Evolutionary conservation across 2,329 filamentous ascomycete genomes (phyloP).

Genomic region (Scedosporium aurantiacum): DNA sequence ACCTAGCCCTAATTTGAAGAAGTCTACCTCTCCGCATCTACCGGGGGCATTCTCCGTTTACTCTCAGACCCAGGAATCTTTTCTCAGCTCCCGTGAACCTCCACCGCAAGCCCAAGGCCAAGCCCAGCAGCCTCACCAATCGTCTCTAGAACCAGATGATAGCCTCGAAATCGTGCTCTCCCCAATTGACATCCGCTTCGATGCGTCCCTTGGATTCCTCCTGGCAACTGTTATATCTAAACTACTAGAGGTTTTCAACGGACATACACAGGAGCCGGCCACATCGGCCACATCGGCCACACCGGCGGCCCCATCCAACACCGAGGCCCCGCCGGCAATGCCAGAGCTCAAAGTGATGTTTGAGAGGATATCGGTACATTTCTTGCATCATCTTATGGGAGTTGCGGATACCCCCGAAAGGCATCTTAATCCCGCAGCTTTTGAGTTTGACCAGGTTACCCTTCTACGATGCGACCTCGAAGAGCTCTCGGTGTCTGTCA

Average conservation of each 20-base stretch:
- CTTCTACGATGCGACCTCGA: constrained; percentile 39
- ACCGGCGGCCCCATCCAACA: background rate
- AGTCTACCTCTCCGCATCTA: constrained; percentile 1
- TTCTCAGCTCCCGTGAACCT: background rate
- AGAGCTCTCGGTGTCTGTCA: constrained; percentile 16
- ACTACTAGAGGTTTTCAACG: constrained; percentile 34
- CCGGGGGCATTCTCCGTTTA: constrained; percentile 52
- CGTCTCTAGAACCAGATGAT: constrained; percentile 14
- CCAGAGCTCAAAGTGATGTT: constrained; percentile 33
- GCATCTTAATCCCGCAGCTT: constrained; percentile 27
- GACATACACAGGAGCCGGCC: constrained; percentile 9
- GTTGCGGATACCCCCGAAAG: constrained; percentile 39
- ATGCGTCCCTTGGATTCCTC: constrained; percentile 45
- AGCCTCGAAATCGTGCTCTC: constrained; percentile 40
- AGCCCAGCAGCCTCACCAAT: background rate
- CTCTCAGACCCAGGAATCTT: constrained; percentile 3
- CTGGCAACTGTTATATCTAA: constrained; percentile 39
- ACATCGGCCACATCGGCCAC: constrained; percentile 4
- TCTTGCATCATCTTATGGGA: constrained; percentile 42
- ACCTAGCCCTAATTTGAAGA: constrained; percentile 7
- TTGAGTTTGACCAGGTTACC: constrained; percentile 35
- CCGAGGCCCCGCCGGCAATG: constrained; percentile 10
- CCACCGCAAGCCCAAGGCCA: background rate
- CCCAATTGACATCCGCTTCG: constrained; percentile 41
- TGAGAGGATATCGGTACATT: constrained; percentile 41